A percentile compares a stretch with the other conserved stretches of the same genome.
These are phyloP conservation scores for Sporobolomyces pararoseus DNA, from an alignment of 768 basidiomycete genomes.

Conservation along the genomic window DNA sequence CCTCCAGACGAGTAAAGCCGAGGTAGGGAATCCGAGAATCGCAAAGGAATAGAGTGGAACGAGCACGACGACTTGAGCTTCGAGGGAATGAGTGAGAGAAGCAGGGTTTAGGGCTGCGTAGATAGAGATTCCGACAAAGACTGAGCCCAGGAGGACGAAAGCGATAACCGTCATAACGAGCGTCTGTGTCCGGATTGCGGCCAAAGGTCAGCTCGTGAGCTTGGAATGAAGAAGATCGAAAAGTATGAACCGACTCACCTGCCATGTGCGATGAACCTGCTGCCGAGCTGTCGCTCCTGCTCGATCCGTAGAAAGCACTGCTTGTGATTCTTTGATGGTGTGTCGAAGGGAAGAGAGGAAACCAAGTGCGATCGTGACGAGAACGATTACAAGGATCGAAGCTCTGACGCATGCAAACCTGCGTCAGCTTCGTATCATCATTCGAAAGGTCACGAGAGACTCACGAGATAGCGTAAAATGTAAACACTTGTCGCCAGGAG, in stretches of 20 bases:
- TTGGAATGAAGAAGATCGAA: no score
- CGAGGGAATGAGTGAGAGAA: neutral
- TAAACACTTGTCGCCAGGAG: constrained; percentile 1
- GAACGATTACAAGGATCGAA: neutral
- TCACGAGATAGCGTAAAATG: neutral
- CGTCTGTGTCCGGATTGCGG: neutral
- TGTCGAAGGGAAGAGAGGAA: neutral
- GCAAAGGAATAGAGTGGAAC: constrained; percentile 3
- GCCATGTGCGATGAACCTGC: constrained; percentile 4
- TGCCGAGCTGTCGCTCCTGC: neutral
- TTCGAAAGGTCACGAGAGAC: neutral
- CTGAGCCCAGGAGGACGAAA: neutral
- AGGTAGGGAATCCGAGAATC: constrained; percentile 7
- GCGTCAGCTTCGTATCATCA: neutral
- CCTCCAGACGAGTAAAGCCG: constrained; percentile 2
- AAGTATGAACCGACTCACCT: no score
- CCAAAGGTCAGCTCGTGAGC: no score
- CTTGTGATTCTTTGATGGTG: neutral
- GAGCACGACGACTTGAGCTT: neutral
- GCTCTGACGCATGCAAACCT: neutral
- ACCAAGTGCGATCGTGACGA: constrained; percentile 1
- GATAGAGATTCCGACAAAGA: constrained; percentile 5
- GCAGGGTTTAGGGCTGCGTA: constrained; percentile 1
- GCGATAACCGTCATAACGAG: constrained; percentile 7
- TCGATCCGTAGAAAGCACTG: neutral